phyloP scores from a whole-genome alignment of 768 basidiomycete genomes.

The Phaeolepiota aurea region DNA sequence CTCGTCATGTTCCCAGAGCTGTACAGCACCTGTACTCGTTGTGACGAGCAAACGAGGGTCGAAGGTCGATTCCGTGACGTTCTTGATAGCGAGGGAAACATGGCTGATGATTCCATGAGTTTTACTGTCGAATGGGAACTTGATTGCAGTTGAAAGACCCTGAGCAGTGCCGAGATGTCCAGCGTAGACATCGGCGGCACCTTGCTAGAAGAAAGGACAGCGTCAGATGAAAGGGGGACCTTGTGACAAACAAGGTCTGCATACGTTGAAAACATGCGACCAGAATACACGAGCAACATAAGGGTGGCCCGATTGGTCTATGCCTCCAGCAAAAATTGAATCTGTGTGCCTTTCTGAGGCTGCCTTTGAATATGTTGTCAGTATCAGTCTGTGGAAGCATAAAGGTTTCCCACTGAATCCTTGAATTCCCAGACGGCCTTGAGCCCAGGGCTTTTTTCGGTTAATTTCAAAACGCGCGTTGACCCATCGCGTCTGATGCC shows the following conservation, averaged over 20 bases:
- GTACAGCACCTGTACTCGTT: constrained; percentile 70
- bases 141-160: constrained; percentile 40
- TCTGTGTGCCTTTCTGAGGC: constrained; percentile 30
- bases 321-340: constrained; percentile 50
- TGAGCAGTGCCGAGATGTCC: constrained; percentile 36
- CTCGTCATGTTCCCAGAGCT: constrained; percentile 58
- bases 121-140: constrained; percentile 57
- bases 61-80: constrained; percentile 3
- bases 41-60: constrained; percentile 43
- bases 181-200: constrained; percentile 44
- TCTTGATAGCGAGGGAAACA: constrained; percentile 28
- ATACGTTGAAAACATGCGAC: constrained; percentile 48
- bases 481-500: constrained; percentile 48
- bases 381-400: constrained; percentile 1
- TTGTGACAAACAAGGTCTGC: no score
- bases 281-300: constrained; percentile 62
- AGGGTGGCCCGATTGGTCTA: constrained; percentile 38
- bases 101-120: constrained; percentile 62
- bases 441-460: constrained; percentile 26
- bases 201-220: constrained; percentile 40
- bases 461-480: constrained; percentile 44
- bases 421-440: constrained; percentile 47
- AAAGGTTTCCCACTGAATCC: constrained; percentile 43
- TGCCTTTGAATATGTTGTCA: constrained; percentile 19
- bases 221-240: constrained; percentile 1